phyloP scores from a whole-genome alignment of 306 rosid genomes.

The Quercus mongolica region DNA sequence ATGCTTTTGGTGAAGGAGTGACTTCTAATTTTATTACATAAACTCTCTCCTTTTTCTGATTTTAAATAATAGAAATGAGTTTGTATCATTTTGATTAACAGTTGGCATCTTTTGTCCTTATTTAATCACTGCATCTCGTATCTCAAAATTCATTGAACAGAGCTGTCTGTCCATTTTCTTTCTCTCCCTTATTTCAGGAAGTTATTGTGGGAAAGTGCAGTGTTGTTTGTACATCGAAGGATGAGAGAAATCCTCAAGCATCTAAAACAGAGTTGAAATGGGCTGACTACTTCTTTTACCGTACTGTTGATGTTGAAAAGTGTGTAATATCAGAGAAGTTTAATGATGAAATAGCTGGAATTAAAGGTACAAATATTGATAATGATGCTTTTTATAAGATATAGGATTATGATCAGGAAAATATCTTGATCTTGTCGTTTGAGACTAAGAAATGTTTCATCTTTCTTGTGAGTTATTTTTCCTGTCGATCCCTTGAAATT shows the following conservation, averaged over 20 bases:
- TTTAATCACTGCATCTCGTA: no score
- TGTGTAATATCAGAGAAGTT: conserved; percentile 30
- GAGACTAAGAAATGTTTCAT: neutral
- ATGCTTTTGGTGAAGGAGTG: no score
- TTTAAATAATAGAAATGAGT: no score
- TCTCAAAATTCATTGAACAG: no score
- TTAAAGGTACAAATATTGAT: conserved; percentile 31
- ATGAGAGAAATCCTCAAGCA: conserved; percentile 51
- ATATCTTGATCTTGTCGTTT: neutral
- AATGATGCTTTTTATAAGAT: no score
- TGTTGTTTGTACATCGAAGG: conserved; percentile 58
- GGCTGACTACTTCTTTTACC: conserved; percentile 46
- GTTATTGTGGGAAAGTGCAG: conserved; percentile 51
- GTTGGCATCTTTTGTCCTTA: no score
- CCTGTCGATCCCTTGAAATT: neutral
- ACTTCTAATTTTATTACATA: no score
- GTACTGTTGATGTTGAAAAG: conserved; percentile 41
- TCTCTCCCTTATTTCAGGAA: conserved; percentile 40
- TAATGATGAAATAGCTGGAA: conserved; percentile 36
- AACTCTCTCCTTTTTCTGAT: no score
- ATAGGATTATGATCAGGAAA: no score
- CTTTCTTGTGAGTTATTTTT: neutral
- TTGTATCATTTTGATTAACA: no score
- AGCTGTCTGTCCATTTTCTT: no score
- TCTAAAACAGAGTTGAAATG: conserved; percentile 35